These are phyloP conservation scores for Phytophthora megakarya DNA, from an alignment of 352 stramenopile genomes.

Conservation along the genomic window DNA sequence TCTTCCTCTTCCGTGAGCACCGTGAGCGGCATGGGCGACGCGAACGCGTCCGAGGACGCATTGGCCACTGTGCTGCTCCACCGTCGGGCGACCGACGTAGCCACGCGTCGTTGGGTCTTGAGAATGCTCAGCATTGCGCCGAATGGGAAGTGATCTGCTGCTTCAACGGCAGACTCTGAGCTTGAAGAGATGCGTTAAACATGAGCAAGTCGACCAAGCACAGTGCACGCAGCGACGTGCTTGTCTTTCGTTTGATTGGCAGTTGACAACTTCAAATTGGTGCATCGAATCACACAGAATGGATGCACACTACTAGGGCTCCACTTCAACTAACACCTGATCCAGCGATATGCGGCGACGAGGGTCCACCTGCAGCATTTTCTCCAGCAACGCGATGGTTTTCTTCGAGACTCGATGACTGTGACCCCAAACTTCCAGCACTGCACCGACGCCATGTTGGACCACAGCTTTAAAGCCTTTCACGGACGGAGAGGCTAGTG, in stretches of 20 bases:
- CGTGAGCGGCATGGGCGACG: constrained; percentile 50
- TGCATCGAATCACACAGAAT: constrained; percentile 23
- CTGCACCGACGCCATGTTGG: constrained; percentile 25
- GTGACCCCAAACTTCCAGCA: constrained; percentile 41
- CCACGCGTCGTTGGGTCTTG: constrained; percentile 18
- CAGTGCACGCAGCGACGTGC: constrained; percentile 23
- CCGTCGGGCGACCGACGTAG: constrained; percentile 4
- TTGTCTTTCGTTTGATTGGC: constrained; percentile 19
- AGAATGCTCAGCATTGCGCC: constrained; percentile 22
- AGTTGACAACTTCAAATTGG: constrained; percentile 20
- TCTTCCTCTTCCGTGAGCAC: constrained; percentile 75
- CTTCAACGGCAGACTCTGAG: constrained; percentile 1
- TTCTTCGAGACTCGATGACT: constrained; percentile 2
- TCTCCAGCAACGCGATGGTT: constrained; percentile 26
- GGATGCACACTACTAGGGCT: no score
- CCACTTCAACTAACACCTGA: constrained; percentile 26
- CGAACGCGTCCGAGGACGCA: background rate
- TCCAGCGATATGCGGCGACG: constrained; percentile 5
- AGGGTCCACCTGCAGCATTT: constrained; percentile 42
- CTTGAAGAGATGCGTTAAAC: constrained; percentile 25
- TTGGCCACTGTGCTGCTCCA: constrained; percentile 17
- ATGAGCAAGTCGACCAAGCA: no score
- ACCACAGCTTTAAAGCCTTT: constrained; percentile 33
- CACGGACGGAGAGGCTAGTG: constrained; percentile 34
- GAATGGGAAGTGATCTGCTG: background rate